Base-by-base conservation (phyloP, 441 rosid species). In the Metrosideros polymorpha region DNA sequence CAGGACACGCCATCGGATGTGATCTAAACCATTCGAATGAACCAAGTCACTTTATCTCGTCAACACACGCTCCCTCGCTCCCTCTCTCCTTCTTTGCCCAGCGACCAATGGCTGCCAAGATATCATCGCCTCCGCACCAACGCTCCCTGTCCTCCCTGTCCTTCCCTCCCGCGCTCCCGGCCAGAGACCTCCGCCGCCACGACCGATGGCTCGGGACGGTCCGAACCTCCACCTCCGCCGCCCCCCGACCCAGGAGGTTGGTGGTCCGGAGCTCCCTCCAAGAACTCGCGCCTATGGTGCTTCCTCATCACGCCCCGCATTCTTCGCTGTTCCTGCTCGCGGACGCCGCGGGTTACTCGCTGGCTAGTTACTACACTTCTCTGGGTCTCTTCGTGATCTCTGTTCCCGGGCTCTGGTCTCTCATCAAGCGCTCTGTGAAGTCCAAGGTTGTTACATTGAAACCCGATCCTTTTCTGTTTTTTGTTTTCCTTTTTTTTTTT, bases 381-480 rank as follows among this genome's bases (percentile, higher is more conserved):
- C 88, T 95, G 86, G 99, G 98, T 83, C 95, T 95, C 57, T 97
- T 97, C 88, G 96, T 97, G 84, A 92, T 97, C 76, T 97, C 98
- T 56, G 98, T 97, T 87, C 99, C 98, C 9, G 98, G 99, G 43
- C 98, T 97, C 84, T 97, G 98, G 99, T 97, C 99, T 27, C 98
- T 96, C 66, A 97, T 97, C 89, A 97, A 97, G 90, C 99, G 98
- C 89, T 97, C 98, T 82, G 98, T 96, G 82, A 96, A 97, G 89
- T 97, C 99, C 83, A 97, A 96, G 98, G 98, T 96, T 24, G 32
- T 3, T 8, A 2, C 32, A 13, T 30, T 2, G 79, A 71, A 19
- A 83, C n/a, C 29, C 50, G 3, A 27, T 27, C 29, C 8, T 25
- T 42, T 76, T 63, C n/a, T 76, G 27, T 42, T 85, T 15, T 8